Conservation (phyloP, 768 basidiomycete genomes). For the Mycena capillaripes region DNA sequence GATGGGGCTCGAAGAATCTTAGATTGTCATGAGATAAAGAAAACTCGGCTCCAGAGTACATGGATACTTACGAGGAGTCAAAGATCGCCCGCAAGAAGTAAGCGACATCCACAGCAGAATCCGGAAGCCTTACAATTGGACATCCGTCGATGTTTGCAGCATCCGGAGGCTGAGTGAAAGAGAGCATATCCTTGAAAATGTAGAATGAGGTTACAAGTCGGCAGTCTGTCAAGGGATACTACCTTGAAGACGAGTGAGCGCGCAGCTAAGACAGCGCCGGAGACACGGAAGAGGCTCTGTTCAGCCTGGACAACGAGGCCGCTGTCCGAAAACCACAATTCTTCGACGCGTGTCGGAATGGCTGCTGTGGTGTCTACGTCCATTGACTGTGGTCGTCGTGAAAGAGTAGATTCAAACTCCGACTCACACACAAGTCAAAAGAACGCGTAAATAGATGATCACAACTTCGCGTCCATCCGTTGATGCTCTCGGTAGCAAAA, state of each 20-base stretch:
- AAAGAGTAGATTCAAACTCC: conserved; percentile 4
- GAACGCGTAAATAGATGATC: conserved; percentile 1
- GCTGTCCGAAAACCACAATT: conserved; percentile 44
- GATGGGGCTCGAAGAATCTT: conserved; percentile 24
- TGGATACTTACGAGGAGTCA: conserved; percentile 11
- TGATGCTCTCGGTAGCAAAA: too few species aligned
- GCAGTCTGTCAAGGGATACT: too few species aligned
- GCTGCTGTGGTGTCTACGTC: conserved; percentile 8
- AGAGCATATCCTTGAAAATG: conserved; percentile 39
- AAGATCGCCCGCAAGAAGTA: conserved; percentile 21
- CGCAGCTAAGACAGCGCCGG: conserved; percentile 38
- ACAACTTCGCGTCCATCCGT: background rate
- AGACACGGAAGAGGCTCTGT: conserved; percentile 42
- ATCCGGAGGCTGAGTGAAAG: conserved; percentile 36
- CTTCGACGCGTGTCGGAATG: conserved; percentile 17
- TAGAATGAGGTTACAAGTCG: too few species aligned
- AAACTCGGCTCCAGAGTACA: too few species aligned
- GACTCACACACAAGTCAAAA: background rate
- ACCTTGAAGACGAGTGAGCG: conserved; percentile 39
- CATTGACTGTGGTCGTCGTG: background rate
- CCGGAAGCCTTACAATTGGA: conserved; percentile 40
- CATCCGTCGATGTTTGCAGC: conserved; percentile 39
- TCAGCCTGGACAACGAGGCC: conserved; percentile 44
- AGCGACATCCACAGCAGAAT: conserved; percentile 24
- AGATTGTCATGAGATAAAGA: background rate